Base-by-base conservation (phyloP, 192 early-diverging fungal genomes). In the Geosiphon pyriformis region DNA sequence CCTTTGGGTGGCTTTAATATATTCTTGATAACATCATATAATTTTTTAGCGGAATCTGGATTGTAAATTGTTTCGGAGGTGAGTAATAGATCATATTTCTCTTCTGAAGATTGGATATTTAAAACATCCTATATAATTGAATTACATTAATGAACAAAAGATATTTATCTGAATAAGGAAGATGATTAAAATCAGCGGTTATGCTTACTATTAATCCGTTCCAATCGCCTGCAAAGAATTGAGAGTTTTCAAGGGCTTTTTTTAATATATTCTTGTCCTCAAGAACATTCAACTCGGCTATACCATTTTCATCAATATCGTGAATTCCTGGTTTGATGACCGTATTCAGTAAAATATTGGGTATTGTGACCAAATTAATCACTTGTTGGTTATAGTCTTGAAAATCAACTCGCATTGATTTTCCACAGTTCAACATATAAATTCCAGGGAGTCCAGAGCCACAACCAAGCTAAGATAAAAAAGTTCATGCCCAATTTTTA, bases 331-430 rank as follows among this genome's bases (percentile, higher is more conserved):
- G 63, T 30, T 70, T 68, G 6, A 86, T 71, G 23, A 78, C 72
- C 0, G 88, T 88, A 76, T 98, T 98, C 20, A 92, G 70, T 25
- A 95, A 73, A 22, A 92, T 88, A 63, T 98, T 98, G 32, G 96
- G 96, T 46, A 94, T 78, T 1, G 96, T 98, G 12, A 98, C 85
- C 4, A 89, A 82, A 59, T 84, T 82, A 20, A 98, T 65, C 0
- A 96, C 94, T 48, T 92, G 86, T 32, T 85, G 82, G 74, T 98
- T 98, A 72, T 96, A 96, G 72, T 96, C 94, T 67, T 96, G 96
- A 69, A 98, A 81, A 74, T 92, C 86, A 0, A 98, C 88, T 31
- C 71, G 49, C 26, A 74, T 64, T 27, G 64, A 47, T 56, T 75
- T 31, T 42, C 74, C 12, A 82, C 75, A 17, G 64, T 75, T 70